Conservation (phyloP, 176 grass and related monocot genomes). For the Thinopyrum elongatum region DNA sequence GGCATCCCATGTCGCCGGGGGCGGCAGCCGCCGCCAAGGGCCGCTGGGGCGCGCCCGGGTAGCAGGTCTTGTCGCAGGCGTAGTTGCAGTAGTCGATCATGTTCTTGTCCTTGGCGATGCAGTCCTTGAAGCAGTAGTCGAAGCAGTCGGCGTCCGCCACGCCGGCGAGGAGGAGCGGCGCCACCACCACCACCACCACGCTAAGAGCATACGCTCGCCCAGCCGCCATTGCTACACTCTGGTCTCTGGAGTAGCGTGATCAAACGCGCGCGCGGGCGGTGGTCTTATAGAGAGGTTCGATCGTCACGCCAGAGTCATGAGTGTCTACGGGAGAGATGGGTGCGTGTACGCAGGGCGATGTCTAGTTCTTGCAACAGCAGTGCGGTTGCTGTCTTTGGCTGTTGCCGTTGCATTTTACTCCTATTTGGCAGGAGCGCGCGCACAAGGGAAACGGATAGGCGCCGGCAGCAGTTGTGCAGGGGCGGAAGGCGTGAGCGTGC, state of each 20-base stretch:
- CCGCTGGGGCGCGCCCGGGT: not conserved
- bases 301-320: slow-evolving; percentile 21
- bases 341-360: not conserved
- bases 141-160: slow-evolving; percentile 39
- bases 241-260: not conserved
- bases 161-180: slow-evolving; percentile 1
- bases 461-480: slow-evolving; percentile 31
- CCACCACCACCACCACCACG: not conserved
- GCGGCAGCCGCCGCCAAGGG: not conserved
- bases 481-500: slow-evolving; percentile 1
- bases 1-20: not conserved
- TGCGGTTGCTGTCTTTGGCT: slow-evolving; percentile 15
- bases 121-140: slow-evolving; percentile 48
- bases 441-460: not conserved
- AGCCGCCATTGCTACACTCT: not conserved
- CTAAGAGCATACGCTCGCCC: not conserved
- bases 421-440: not conserved
- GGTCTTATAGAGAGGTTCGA: not conserved
- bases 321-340: not conserved
- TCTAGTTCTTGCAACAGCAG: not conserved
- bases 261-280: not conserved
- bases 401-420: not conserved
- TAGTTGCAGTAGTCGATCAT: slow-evolving; percentile 57
- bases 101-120: slow-evolving; percentile 38
- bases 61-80: slow-evolving; percentile 63